Percentiles rank a stretch among this genome's conserved stretches.
Evolutionary conservation across 306 rosid genomes (phyloP).

Genomic region (Oxytropis ochrocephala): DNA sequence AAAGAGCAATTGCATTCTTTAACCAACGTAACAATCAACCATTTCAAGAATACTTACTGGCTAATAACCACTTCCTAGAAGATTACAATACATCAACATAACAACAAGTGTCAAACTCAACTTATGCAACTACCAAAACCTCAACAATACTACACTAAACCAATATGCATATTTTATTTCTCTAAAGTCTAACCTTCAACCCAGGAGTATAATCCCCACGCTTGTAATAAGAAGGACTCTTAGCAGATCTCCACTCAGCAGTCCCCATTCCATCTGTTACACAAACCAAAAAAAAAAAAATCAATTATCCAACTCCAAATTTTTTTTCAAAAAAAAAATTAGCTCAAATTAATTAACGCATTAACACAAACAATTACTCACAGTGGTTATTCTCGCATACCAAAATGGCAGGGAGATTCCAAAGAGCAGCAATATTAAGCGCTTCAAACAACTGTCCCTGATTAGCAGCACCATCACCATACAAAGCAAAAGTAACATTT

Average conservation of each 20-base stretch:
- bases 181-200: constrained; percentile 69
- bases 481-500: constrained; percentile 66
- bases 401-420: constrained; percentile 90
- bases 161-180: background rate
- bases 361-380: constrained; percentile 27
- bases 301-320: background rate
- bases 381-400: constrained; percentile 98
- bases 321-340: background rate
- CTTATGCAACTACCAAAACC: background rate
- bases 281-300: background rate
- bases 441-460: constrained; percentile 97
- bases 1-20: background rate
- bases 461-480: constrained; percentile 96
- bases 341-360: background rate
- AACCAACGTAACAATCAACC: background rate
- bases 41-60: background rate
- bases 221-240: constrained; percentile 84
- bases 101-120: background rate
- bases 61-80: background rate
- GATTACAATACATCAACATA: background rate
- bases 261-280: constrained; percentile 95
- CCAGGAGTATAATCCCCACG: constrained; percentile 98
- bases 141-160: background rate
- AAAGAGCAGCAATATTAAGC: constrained; percentile 81
- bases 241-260: constrained; percentile 93